Base-by-base conservation (phyloP, 176 grass and related monocot species). In the Chloris gayana region DNA sequence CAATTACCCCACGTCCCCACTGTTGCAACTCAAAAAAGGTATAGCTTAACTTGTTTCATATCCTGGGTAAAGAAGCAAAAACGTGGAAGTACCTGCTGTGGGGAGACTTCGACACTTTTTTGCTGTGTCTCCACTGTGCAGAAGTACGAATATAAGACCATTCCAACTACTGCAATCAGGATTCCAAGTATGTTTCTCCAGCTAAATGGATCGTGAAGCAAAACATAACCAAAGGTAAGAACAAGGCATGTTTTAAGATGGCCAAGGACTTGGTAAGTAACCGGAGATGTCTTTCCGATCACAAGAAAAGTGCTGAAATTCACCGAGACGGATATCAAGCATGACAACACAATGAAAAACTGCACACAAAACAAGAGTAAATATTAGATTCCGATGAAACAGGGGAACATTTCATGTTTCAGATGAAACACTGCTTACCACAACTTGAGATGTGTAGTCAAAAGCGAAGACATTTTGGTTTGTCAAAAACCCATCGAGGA, bases 401-500 rank as follows among this genome's bases (percentile, higher is more conserved):
- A 75, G n/a, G 15, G 25, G 67, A 73, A 21, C 2, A 77, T 41
- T 37, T 51, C 32, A 21, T 22, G 89, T 61, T 61, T 29, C 3
- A 12, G n/a, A 59, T 59, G 53, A 11, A 61, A 86, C 62, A 8
- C 62, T 27, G 65, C 95, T 91, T 91, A 99, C 97, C 91, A 96
- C 83, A 27, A 99, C 93, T 91, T 91, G 86, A 62, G 97, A 88
- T 76, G 97, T 96, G 67, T 99, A 99, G 44, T 96, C 70, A 79
- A 93, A 99, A 51, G 87, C 90, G 22, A 99, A 99, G 33, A 99
- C 97, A 31, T 99, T 99, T 87, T 87, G 86, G 58, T 96, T 90
- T 49, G 93, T 99, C 77, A 99, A 85, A 64, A 99, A 93, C 18
- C 90, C 97, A 91, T 99, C 97, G 84, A 99, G 97, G 83, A 99